phyloP scores from a whole-genome alignment of 2,329 filamentous ascomycete species.

The Venturia effusa region DNA sequence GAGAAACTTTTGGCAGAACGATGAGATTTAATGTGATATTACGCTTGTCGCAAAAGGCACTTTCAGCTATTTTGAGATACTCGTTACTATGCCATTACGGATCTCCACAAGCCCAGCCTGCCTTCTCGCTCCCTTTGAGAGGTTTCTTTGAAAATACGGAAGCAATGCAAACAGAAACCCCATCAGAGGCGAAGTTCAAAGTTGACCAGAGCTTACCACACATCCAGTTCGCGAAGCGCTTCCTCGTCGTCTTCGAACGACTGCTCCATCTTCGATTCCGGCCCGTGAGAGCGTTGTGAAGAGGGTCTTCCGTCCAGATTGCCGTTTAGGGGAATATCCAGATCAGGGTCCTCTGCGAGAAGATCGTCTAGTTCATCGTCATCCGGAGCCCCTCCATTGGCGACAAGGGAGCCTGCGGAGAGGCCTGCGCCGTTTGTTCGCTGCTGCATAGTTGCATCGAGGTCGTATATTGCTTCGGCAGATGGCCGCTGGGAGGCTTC shows the following conservation, averaged over 20 bases:
- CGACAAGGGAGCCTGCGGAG: slow-evolving; percentile 15
- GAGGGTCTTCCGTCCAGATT: neutral
- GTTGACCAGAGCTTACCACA: neutral
- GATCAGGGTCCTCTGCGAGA: slow-evolving; percentile 35
- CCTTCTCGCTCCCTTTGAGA: neutral
- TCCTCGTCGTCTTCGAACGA: slow-evolving; percentile 12
- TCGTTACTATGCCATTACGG: neutral
- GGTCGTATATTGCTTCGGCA: neutral
- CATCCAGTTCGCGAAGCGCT: slow-evolving; percentile 9
- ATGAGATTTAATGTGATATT: neutral
- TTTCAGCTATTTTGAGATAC: no score
- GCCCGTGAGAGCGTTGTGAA: neutral
- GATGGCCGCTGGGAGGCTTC: neutral
- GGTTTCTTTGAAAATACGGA: neutral
- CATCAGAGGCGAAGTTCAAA: neutral
- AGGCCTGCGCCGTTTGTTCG: slow-evolving; percentile 15
- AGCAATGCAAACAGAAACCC: neutral
- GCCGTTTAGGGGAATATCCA: neutral
- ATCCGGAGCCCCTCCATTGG: slow-evolving; percentile 34
- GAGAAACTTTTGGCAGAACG: neutral
- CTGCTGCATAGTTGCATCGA: slow-evolving; percentile 7
- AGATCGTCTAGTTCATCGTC: slow-evolving; percentile 43
- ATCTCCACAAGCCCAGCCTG: neutral
- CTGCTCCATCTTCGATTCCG: neutral
- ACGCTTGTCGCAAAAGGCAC: neutral